phyloP scores from a whole-genome alignment of 257 asterid genomes.

The Solanum lignicaule region DNA sequence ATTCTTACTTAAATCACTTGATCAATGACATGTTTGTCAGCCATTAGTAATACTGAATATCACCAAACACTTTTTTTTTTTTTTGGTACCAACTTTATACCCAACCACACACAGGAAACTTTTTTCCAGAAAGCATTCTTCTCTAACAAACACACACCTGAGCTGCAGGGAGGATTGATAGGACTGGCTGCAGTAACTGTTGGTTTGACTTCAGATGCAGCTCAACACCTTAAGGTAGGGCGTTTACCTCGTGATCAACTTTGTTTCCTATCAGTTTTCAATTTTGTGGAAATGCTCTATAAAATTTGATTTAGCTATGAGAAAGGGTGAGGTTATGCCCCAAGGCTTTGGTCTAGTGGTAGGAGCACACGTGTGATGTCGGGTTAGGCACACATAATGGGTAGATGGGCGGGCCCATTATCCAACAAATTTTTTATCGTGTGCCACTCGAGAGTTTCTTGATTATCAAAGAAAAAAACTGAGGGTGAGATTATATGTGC shows the following conservation, averaged over 20 bases:
- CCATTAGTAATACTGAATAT: background rate
- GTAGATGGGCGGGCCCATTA: background rate
- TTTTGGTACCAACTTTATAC: background rate
- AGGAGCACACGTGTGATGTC: background rate
- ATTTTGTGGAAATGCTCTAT: background rate
- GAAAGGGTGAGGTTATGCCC: background rate
- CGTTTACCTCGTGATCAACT: background rate
- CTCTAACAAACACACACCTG: background rate
- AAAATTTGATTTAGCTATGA: background rate
- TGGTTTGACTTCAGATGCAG: conserved; percentile 83
- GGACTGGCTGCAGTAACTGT: conserved; percentile 98
- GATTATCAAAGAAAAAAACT: background rate
- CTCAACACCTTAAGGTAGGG: conserved; percentile 84
- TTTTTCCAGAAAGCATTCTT: background rate
- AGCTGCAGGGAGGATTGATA: conserved; percentile 81
- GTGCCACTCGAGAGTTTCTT: background rate
- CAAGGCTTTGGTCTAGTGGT: background rate
- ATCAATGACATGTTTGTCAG: background rate
- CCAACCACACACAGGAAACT: background rate
- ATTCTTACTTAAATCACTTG: background rate
- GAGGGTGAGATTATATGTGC: background rate
- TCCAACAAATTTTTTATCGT: background rate
- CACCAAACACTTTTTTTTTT: background rate
- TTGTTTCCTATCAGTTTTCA: background rate
- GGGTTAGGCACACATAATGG: background rate